phyloP scores from a whole-genome alignment of 1,139 yeast genomes.

The Kluyveromyces sp. region DNA sequence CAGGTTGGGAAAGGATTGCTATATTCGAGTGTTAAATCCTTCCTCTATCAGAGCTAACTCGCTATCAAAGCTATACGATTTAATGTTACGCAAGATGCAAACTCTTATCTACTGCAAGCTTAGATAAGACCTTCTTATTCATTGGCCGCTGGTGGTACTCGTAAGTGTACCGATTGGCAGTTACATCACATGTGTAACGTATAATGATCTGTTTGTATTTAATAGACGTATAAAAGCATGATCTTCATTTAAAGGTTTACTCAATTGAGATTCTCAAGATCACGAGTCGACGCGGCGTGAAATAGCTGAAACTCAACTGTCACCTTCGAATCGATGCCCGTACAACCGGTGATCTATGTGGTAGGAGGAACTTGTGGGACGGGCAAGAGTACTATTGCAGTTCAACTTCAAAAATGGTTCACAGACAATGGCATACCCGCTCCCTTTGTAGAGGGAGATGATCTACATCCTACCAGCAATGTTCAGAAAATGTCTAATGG shows the following conservation, averaged over 20 bases:
- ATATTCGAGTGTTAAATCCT: not conserved
- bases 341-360: conserved; percentile 30
- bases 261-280: not conserved
- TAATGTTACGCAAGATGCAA: not conserved
- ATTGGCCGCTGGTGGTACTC: no score
- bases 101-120: not conserved
- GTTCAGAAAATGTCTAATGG: conserved; percentile 77
- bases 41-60: not conserved
- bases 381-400: conserved; percentile 79
- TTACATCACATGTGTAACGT: not conserved
- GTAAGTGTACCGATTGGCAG: no score
- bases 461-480: conserved; percentile 65
- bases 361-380: conserved; percentile 96
- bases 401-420: conserved; percentile 36
- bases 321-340: not conserved
- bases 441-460: conserved; percentile 79
- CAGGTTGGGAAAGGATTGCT: not conserved
- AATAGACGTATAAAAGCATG: conserved; percentile 6
- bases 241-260: not conserved
- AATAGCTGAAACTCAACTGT: not conserved
- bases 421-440: conserved; percentile 31
- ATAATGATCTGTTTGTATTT: conserved; percentile 10
- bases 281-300: no score
- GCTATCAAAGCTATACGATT: not conserved
- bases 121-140: no score